phyloP scores from a whole-genome alignment of 2,329 filamentous ascomycete species.

The Exophiala alcalophila region DNA sequence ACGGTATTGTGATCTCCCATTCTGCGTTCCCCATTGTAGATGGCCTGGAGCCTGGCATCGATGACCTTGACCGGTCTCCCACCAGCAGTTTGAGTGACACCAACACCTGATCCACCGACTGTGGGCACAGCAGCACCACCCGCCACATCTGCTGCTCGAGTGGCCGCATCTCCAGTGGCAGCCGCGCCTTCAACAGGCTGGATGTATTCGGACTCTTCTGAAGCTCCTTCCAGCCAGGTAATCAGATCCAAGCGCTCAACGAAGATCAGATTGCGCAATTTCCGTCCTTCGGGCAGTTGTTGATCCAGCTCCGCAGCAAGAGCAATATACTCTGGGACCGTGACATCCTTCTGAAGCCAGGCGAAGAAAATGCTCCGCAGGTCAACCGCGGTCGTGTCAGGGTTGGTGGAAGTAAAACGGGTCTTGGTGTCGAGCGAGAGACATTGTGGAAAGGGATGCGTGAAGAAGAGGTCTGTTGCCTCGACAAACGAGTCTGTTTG shows the following conservation, averaged over 20 bases:
- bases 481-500: conserved; percentile 62
- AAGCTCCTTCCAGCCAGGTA: conserved; percentile 87
- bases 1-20: conserved; percentile 92
- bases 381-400: conserved; percentile 65
- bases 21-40: conserved; percentile 85
- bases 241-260: conserved; percentile 88
- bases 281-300: conserved; percentile 60
- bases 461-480: conserved; percentile 76
- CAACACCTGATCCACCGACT: conserved; percentile 42
- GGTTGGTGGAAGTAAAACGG: conserved; percentile 72
- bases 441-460: conserved; percentile 55
- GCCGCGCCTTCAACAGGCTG: conserved; percentile 70
- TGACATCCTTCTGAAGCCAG: conserved; percentile 87
- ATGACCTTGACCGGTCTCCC: conserved; percentile 63
- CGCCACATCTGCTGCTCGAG: conserved; percentile 49
- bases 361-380: conserved; percentile 94
- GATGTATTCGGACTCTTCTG: conserved; percentile 90
- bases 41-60: conserved; percentile 78
- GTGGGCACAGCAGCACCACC: conserved; percentile 46
- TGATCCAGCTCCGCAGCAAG: conserved; percentile 77
- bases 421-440: conserved; percentile 72
- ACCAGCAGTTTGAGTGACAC: conserved; percentile 34
- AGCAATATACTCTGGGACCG: conserved; percentile 87
- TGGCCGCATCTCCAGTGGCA: conserved; percentile 43
- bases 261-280: conserved; percentile 85